Percentiles rank a stretch among this genome's conserved stretches.
Evolutionary conservation across 192 early-diverging fungal genomes (phyloP).

Genomic region (Coemansia sp.): DNA sequence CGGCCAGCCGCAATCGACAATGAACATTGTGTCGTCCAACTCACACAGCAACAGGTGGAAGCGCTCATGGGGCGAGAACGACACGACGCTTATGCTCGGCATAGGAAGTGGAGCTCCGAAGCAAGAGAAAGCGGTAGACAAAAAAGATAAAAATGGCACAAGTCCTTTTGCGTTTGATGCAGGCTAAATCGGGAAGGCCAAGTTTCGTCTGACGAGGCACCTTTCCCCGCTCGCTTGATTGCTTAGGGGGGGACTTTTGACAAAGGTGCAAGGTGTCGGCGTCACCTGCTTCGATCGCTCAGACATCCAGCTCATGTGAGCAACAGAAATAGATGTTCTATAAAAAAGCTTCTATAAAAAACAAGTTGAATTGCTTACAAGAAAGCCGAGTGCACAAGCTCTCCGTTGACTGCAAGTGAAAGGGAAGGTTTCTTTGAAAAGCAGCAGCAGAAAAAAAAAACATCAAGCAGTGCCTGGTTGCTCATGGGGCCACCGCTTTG

Average conservation of each 20-base stretch:
- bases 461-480: neutral
- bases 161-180: neutral
- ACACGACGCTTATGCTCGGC: conserved; percentile 46
- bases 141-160: neutral
- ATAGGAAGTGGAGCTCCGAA: conserved; percentile 16
- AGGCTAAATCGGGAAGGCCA: neutral
- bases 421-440: neutral
- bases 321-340: neutral
- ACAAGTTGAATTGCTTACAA: neutral
- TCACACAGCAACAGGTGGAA: conserved; percentile 49
- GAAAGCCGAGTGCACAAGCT: neutral
- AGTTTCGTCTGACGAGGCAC: neutral
- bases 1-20: conserved; percentile 53
- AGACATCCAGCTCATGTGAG: neutral
- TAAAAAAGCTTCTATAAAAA: neutral
- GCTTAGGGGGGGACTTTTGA: neutral
- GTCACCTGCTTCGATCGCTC: neutral
- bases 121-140: neutral
- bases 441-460: neutral
- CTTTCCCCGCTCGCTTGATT: neutral
- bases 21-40: conserved; percentile 53
- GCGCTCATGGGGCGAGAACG: conserved; percentile 48
- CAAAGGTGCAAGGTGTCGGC: neutral
- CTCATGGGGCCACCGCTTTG: neutral
- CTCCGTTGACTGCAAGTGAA: neutral